Evolutionary conservation across 1,284 basidiomycete genomes (phyloP).

Genomic region (Coriolopsis trogii): DNA sequence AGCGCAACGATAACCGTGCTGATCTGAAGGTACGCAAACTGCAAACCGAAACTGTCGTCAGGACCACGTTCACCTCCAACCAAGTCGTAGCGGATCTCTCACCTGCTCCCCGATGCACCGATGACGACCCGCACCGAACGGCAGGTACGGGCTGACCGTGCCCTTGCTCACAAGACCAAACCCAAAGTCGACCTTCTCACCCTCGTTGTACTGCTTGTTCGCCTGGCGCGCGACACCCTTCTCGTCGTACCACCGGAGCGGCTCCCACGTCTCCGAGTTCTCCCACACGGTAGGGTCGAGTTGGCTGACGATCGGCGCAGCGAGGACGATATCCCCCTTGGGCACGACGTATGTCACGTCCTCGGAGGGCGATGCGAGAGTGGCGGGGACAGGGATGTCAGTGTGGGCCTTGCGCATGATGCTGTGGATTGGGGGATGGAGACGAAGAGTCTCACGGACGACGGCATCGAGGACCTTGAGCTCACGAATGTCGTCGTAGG

Average conservation of each 20-base stretch:
- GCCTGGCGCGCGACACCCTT: slow-evolving; percentile 79
- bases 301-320: slow-evolving; percentile 88
- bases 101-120: slow-evolving; percentile 94
- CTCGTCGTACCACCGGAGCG: slow-evolving; percentile 83
- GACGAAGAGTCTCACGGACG: slow-evolving; percentile 91
- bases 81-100: slow-evolving; percentile 24
- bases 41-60: slow-evolving; percentile 6
- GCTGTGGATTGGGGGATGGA: slow-evolving; percentile 93
- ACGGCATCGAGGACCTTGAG: slow-evolving; percentile 88
- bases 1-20: slow-evolving; percentile 84
- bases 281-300: slow-evolving; percentile 88
- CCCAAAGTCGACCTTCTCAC: slow-evolving; percentile 94
- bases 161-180: slow-evolving; percentile 94
- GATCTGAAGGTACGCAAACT: slow-evolving; percentile 96
- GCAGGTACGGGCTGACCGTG: slow-evolving; percentile 90
- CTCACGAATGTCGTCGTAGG: slow-evolving; percentile 85
- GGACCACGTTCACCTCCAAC: slow-evolving; percentile 14
- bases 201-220: slow-evolving; percentile 74
- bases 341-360: slow-evolving; percentile 83
- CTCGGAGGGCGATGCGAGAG: slow-evolving; percentile 80
- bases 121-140: slow-evolving; percentile 96
- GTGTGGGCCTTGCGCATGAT: slow-evolving; percentile 90
- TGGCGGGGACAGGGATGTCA: slow-evolving; percentile 82
- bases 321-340: slow-evolving; percentile 89
- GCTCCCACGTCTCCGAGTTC: slow-evolving; percentile 76